Evolutionary conservation across 2,329 filamentous ascomycete genomes (phyloP).

Genomic region (Hypoxylon rubiginosum): DNA sequence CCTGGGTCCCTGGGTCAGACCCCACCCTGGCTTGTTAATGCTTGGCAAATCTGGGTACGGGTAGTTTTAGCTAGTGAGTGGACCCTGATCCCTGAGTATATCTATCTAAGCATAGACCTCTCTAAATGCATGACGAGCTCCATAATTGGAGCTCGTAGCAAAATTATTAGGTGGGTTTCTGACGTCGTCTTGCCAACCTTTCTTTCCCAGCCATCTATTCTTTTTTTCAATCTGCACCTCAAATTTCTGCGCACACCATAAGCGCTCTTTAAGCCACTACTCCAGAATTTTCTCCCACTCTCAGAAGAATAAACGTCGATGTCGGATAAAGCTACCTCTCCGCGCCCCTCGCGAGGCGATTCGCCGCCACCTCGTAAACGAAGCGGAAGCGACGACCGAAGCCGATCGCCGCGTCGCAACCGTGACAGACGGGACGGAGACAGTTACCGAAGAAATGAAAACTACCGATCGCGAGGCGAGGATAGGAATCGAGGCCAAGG

Average conservation of each 20-base stretch:
- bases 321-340: slow-evolving; percentile 44
- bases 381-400: slow-evolving; percentile 45
- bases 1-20: too few relatives aligned
- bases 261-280: not conserved
- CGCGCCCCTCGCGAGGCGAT: slow-evolving; percentile 37
- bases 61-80: not conserved
- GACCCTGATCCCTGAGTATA: not conserved
- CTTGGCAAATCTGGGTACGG: not conserved
- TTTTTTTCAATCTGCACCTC: not conserved
- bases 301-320: slow-evolving; percentile 26
- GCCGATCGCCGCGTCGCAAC: slow-evolving; percentile 47
- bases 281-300: not conserved
- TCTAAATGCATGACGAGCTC: not conserved
- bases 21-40: too few relatives aligned
- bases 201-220: not conserved
- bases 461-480: slow-evolving; percentile 41
- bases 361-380: slow-evolving; percentile 45
- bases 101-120: not conserved
- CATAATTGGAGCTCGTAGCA: not conserved
- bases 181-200: not conserved
- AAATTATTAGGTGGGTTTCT: not conserved
- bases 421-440: slow-evolving; percentile 38
- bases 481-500: slow-evolving; percentile 18
- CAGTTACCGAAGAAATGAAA: slow-evolving; percentile 38
- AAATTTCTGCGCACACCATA: not conserved